Conservation (phyloP, 1,139 yeast species). For the Suhomyces chickasaworum region DNA sequence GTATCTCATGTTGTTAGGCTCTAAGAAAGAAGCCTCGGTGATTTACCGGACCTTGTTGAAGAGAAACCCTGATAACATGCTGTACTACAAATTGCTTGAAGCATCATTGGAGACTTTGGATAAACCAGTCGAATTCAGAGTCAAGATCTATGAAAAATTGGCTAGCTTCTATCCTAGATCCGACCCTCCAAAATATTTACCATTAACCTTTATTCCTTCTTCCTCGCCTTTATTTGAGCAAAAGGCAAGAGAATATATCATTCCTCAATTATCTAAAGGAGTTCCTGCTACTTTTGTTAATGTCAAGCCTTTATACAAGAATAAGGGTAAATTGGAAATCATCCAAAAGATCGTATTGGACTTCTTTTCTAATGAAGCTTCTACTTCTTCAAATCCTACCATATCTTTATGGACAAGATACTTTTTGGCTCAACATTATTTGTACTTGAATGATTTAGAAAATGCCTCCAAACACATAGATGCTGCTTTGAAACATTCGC, state of each 20-base stretch:
- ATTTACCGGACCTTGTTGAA: slow-evolving; percentile 71
- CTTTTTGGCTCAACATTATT: slow-evolving; percentile 79
- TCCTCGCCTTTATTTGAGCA: slow-evolving; percentile 44
- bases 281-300: slow-evolving; percentile 91
- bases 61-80: slow-evolving; percentile 81
- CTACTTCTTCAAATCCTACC: slow-evolving; percentile 45
- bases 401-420: slow-evolving; percentile 74
- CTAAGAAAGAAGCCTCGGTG: slow-evolving; percentile 61
- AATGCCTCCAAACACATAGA: slow-evolving; percentile 61
- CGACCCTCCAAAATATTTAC: slow-evolving; percentile 78
- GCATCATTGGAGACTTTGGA: slow-evolving; percentile 52
- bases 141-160: slow-evolving; percentile 63
- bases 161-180: slow-evolving; percentile 76
- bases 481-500: slow-evolving; percentile 69
- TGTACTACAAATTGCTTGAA: slow-evolving; percentile 69
- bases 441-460: slow-evolving; percentile 53
- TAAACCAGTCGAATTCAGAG: slow-evolving; percentile 40
- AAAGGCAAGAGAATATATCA: slow-evolving; percentile 54
- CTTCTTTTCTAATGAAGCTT: slow-evolving; percentile 38
- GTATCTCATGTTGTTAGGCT: slow-evolving; percentile 47
- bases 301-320: slow-evolving; percentile 75
- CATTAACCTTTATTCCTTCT: slow-evolving; percentile 71
- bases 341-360: slow-evolving; percentile 58
- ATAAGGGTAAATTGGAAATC: slow-evolving; percentile 45
- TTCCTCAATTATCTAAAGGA: slow-evolving; percentile 68